Evolutionary conservation across 768 basidiomycete species (phyloP), one percentile per base, ranked within the genome.

Genomic region (Xerocomellus dryophilus): DNA sequence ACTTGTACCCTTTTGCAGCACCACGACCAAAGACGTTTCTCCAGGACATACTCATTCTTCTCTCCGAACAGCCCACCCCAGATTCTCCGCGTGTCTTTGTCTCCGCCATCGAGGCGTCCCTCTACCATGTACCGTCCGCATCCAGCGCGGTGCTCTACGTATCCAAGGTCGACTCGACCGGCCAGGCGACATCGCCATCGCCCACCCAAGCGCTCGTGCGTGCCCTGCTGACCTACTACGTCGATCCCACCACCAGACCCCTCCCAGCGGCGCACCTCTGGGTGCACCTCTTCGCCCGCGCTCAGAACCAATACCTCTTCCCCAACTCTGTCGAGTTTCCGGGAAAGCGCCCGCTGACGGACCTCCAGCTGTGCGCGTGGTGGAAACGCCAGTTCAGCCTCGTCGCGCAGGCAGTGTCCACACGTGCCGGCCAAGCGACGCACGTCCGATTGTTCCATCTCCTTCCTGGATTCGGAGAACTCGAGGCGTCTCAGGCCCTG

Each of bases 131-230:
- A 46, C 88, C 91, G 3, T 59, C 81, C 5, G 86, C 90, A 2
- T 76, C 77, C 2, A 81, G 81, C 51, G 83, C 83, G 4, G 79
- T 98, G 32, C 70, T 98, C 31, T 97, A 98, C 69, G 78, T 99
- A 47, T 90, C 91, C 45, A 99, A 99, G 73, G 85, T 97, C 49
- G 97, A 99, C 69, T 85, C 93, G 11, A 92, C 95, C 1, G 95
- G 95, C 0, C 85, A 94, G 67, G 80, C 76, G 9, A 67, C 63
- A 25, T 57, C 69, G 5, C 88, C 85, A 0, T 81, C 86, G 38
- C 89, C 90, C 4, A 93, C 93, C 2, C 72, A 80, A 5, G 66
- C 78, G 12, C 81, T 98, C 49, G 83, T 92, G 41, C 75, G 77
- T 18, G 74, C 86, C 0, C 77, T 97, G 52, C 59, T 98, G 14